These are phyloP conservation scores for Flaveria sonorensis DNA, from an alignment of 129 eudicot species.

Conservation along the genomic window DNA sequence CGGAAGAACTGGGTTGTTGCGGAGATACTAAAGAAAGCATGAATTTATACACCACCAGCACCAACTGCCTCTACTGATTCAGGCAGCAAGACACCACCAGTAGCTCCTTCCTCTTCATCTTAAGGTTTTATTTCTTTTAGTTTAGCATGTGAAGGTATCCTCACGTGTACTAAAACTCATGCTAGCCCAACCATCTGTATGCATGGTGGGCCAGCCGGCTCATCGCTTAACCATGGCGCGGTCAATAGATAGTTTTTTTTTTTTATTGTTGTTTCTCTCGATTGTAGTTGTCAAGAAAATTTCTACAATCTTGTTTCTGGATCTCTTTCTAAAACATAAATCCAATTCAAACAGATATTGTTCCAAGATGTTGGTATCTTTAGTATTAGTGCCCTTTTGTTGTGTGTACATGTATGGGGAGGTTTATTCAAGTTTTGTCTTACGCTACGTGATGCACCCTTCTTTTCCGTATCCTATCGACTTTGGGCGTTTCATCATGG, in stretches of 20 bases:
- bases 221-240: conserved; percentile 9
- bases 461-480: too few relatives aligned
- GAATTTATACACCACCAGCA: conserved; percentile 61
- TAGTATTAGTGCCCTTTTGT: conserved; percentile 16
- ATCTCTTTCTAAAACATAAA: conserved; percentile 12
- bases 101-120: conserved; percentile 40
- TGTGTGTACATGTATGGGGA: not conserved
- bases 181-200: not conserved
- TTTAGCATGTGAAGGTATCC: not conserved
- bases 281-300: conserved; percentile 7
- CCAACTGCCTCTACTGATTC: conserved; percentile 34
- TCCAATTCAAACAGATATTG: not conserved
- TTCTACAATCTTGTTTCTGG: conserved; percentile 13
- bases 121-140: conserved; percentile 29
- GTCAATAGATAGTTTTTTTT: not conserved
- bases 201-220: not conserved
- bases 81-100: conserved; percentile 28
- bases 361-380: not conserved
- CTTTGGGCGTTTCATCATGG: not conserved
- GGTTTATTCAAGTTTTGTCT: too few relatives aligned
- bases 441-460: too few relatives aligned
- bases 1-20: conserved; percentile 79
- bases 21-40: conserved; percentile 81
- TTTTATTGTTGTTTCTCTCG: conserved; percentile 1
- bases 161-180: not conserved